A percentile compares a stretch with the other conserved stretches of the same genome.
Conservation (phyloP, 1,284 basidiomycete species). For the Ceratobasidium sp. region DNA sequence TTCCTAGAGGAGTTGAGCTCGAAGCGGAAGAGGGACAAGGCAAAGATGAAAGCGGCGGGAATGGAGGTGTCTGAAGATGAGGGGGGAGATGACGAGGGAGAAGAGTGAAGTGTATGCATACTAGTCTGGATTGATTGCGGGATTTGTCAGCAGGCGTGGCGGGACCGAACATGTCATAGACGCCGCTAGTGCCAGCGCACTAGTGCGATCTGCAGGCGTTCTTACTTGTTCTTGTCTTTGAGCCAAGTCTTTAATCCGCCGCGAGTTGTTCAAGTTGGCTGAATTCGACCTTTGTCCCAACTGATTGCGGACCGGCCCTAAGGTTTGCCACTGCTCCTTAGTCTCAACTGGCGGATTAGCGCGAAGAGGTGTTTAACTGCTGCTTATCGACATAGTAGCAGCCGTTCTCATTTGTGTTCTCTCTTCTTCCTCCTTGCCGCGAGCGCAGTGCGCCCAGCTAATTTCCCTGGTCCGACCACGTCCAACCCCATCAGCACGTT, state of each 20-base stretch:
- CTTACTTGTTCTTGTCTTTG: no score
- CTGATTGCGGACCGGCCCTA: slow-evolving; percentile 15
- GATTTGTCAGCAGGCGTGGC: slow-evolving; percentile 19
- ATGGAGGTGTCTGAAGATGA: slow-evolving; percentile 93
- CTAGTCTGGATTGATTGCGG: slow-evolving; percentile 11
- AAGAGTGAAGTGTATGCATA: neutral
- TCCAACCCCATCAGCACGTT: neutral
- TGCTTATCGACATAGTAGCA: no score
- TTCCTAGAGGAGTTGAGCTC: slow-evolving; percentile 90
- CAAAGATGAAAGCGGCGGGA: slow-evolving; percentile 73
- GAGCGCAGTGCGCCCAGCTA: slow-evolving; percentile 30
- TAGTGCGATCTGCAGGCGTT: no score
- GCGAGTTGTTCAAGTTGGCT: no score
- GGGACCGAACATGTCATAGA: neutral
- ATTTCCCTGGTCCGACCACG: neutral
- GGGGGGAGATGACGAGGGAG: slow-evolving; percentile 76
- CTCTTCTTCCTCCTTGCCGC: neutral
- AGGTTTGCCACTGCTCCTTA: slow-evolving; percentile 1
- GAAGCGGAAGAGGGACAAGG: slow-evolving; percentile 88
- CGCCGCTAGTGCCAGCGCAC: neutral
- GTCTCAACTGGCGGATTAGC: slow-evolving; percentile 8
- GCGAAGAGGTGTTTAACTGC: no score
- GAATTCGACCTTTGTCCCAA: no score
- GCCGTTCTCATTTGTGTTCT: neutral
- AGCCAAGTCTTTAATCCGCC: no score